Conservation (phyloP, 148 eudicot genomes). For the Fagopyrum tataricum region DNA sequence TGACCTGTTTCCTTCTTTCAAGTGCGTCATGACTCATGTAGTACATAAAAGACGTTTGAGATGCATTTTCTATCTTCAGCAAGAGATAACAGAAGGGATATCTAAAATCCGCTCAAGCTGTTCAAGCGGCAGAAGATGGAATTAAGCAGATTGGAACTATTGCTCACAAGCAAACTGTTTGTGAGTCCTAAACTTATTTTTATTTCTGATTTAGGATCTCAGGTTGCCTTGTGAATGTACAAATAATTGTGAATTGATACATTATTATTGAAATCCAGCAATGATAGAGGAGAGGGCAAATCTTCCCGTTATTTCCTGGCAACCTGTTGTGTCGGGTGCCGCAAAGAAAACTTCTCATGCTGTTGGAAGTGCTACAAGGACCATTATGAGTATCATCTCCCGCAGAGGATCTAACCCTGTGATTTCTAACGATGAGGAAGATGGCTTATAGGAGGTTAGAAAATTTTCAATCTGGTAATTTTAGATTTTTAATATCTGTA, state of each 20-base stretch:
- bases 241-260: slow-evolving; percentile 1
- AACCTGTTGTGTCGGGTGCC: slow-evolving; percentile 74
- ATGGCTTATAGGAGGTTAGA: slow-evolving; percentile 16
- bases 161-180: slow-evolving; percentile 69
- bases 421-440: slow-evolving; percentile 25
- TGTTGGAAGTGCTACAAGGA: slow-evolving; percentile 60
- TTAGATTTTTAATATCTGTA: not conserved
- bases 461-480: not conserved
- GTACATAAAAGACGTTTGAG: no score
- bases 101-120: slow-evolving; percentile 82
- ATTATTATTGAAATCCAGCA: slow-evolving; percentile 35
- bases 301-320: slow-evolving; percentile 64
- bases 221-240: not conserved
- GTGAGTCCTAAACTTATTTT: slow-evolving; percentile 30
- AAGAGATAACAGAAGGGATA: slow-evolving; percentile 84
- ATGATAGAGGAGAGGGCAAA: slow-evolving; percentile 86
- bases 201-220: not conserved
- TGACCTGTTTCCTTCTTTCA: no score
- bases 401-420: slow-evolving; percentile 30
- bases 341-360: slow-evolving; percentile 78
- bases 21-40: no score
- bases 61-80: slow-evolving; percentile 27
- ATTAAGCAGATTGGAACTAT: slow-evolving; percentile 61
- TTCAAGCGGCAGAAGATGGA: slow-evolving; percentile 92
- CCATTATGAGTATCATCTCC: slow-evolving; percentile 50